Evolutionary conservation across 768 basidiomycete genomes (phyloP).

Genomic region (Cantharellus anzutake): DNA sequence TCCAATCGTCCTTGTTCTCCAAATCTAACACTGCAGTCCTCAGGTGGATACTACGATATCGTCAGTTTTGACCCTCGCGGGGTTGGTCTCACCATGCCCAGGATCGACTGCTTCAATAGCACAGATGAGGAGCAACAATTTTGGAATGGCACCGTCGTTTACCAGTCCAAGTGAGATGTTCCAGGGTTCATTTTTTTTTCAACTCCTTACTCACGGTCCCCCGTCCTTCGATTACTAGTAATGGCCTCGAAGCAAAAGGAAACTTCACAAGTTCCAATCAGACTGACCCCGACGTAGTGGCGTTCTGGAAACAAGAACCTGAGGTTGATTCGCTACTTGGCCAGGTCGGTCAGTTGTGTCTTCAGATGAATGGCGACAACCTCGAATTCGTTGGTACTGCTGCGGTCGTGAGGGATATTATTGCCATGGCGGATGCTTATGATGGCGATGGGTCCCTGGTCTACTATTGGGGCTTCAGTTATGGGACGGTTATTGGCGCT

Average conservation of each 20-base stretch:
- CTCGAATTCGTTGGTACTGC: slow-evolving; percentile 1
- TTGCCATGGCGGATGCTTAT: slow-evolving; percentile 4
- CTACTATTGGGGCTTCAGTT: slow-evolving; percentile 2
- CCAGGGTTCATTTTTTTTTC: neutral
- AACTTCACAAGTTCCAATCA: neutral
- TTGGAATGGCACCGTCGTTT: neutral
- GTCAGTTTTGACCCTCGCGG: slow-evolving; percentile 2
- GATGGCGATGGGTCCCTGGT: slow-evolving; percentile 1
- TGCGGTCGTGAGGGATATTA: slow-evolving; percentile 1
- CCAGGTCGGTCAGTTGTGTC: neutral
- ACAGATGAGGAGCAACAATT: neutral
- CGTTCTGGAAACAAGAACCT: neutral
- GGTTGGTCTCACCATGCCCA: neutral
- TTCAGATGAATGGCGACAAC: neutral
- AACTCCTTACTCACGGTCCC: neutral
- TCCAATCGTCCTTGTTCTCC: no score
- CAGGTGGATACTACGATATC: no score
- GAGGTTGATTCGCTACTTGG: neutral
- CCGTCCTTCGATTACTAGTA: neutral
- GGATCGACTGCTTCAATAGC: slow-evolving; percentile 1
- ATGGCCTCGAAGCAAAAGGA: slow-evolving; percentile 1
- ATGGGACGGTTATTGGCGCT: slow-evolving; percentile 1
- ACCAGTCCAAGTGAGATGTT: neutral
- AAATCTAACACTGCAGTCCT: no score
- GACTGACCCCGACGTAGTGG: neutral